These are phyloP conservation scores for Cryphonectria nitschkei DNA, from an alignment of 2,329 filamentous ascomycete species.

Conservation along the genomic window DNA sequence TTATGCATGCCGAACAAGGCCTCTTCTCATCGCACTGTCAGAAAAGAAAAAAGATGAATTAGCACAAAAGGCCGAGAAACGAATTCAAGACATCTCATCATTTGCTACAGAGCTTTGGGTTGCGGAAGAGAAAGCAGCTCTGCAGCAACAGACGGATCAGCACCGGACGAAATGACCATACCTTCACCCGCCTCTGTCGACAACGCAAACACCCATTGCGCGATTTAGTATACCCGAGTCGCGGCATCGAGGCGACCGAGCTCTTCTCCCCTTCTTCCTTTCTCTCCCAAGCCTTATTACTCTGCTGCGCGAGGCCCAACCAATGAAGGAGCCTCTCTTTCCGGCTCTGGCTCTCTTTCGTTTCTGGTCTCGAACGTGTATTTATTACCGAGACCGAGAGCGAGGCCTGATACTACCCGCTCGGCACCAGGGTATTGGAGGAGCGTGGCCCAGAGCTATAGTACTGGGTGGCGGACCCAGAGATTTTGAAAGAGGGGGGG, in stretches of 20 bases:
- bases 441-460: neutral
- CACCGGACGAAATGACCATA: slow-evolving; percentile 10
- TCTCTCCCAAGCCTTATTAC: slow-evolving; percentile 10
- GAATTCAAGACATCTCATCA: neutral
- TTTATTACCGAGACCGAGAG: slow-evolving; percentile 26
- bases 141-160: neutral
- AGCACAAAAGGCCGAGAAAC: neutral
- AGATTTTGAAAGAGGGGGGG: no score
- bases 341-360: neutral
- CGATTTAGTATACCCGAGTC: slow-evolving; percentile 33
- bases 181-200: slow-evolving; percentile 32
- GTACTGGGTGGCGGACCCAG: neutral
- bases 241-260: slow-evolving; percentile 28
- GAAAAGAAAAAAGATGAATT: neutral
- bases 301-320: neutral
- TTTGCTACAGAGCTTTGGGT: neutral
- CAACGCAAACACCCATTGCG: slow-evolving; percentile 32
- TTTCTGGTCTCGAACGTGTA: slow-evolving; percentile 3
- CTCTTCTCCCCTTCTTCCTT: neutral
- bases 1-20: slow-evolving; percentile 31
- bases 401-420: slow-evolving; percentile 8
- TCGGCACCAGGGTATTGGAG: slow-evolving; percentile 1
- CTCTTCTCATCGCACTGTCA: slow-evolving; percentile 33
- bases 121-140: neutral
- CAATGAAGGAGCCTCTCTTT: slow-evolving; percentile 6